Evolutionary conservation across 371 early-diverging fungal genomes (phyloP).

Genomic region (Mucor circinelloides): DNA sequence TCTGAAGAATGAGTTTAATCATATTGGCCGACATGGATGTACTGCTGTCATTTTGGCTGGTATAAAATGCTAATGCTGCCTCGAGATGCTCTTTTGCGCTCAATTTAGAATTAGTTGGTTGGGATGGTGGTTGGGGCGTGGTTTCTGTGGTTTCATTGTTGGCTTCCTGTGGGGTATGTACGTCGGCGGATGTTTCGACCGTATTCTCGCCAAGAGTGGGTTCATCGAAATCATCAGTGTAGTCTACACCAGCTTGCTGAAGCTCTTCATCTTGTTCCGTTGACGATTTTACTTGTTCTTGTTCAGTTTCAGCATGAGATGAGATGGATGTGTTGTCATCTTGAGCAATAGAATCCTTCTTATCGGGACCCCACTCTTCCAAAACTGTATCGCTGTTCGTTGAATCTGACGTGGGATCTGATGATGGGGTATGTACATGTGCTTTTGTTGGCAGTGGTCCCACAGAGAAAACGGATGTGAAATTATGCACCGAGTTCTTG

Average conservation of each 20-base stretch:
- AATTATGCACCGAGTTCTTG: neutral
- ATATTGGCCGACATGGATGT: conserved; percentile 23
- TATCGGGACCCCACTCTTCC: neutral
- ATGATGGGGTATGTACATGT: neutral
- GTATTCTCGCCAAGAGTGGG: neutral
- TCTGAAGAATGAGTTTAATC: conserved; percentile 23
- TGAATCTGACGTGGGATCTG: neutral
- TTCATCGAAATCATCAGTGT: neutral
- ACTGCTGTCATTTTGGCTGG: conserved; percentile 3
- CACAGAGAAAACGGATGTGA: neutral
- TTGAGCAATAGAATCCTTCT: neutral
- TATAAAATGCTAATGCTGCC: conserved; percentile 21
- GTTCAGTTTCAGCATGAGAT: neutral
- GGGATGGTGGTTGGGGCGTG: neutral
- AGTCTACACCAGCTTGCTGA: neutral
- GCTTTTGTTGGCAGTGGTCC: neutral
- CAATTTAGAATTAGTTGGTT: neutral
- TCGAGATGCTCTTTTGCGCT: conserved; percentile 20
- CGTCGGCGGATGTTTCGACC: neutral
- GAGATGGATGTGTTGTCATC: neutral
- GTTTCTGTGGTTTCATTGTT: neutral
- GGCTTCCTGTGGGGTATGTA: neutral
- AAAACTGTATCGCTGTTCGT: neutral
- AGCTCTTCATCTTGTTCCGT: neutral
- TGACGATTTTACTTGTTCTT: neutral